Conservation (phyloP, 805 yeast species). For the Wickerhamiella kazuoi region DNA sequence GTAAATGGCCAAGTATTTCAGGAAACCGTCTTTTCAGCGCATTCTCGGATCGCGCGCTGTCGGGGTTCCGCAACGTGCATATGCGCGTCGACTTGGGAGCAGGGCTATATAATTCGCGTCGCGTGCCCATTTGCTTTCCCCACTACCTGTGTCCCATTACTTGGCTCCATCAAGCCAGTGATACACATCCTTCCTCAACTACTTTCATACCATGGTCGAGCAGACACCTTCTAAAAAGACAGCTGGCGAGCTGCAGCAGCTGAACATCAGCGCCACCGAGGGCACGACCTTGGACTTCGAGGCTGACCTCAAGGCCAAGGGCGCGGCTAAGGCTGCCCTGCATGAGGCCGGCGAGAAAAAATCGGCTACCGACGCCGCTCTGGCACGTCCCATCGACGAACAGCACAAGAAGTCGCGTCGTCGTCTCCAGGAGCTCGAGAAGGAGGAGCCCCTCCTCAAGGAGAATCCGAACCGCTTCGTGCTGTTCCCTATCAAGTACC, state of each 20-base stretch:
- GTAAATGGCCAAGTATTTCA: too few species aligned
- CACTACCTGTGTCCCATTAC: too few species aligned
- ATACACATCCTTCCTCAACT: too few species aligned
- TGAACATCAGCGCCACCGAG: slow-evolving; percentile 27
- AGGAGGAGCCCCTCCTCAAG: slow-evolving; percentile 69
- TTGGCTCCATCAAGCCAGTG: too few species aligned
- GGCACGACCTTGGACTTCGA: slow-evolving; percentile 9
- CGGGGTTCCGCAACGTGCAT: too few species aligned
- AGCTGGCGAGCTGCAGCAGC: slow-evolving; percentile 36
- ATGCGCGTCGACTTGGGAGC: neutral
- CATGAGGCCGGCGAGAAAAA: slow-evolving; percentile 28
- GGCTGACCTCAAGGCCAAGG: slow-evolving; percentile 7
- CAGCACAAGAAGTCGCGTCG: slow-evolving; percentile 18
- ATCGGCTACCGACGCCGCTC: slow-evolving; percentile 8
- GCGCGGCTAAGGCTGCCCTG: slow-evolving; percentile 15
- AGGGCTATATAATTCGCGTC: neutral
- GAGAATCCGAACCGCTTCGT: slow-evolving; percentile 85
- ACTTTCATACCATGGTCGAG: slow-evolving; percentile 8
- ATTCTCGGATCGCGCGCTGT: too few species aligned
- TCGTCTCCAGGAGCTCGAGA: slow-evolving; percentile 52
- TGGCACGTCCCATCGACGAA: slow-evolving; percentile 12
- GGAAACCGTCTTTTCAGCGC: too few species aligned
- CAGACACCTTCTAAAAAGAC: slow-evolving; percentile 51
- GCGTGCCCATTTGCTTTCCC: too few species aligned
- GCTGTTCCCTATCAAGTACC: slow-evolving; percentile 87